Evolutionary conservation across 257 asterid genomes (phyloP).

Genomic region (Nicotiana knightiana): DNA sequence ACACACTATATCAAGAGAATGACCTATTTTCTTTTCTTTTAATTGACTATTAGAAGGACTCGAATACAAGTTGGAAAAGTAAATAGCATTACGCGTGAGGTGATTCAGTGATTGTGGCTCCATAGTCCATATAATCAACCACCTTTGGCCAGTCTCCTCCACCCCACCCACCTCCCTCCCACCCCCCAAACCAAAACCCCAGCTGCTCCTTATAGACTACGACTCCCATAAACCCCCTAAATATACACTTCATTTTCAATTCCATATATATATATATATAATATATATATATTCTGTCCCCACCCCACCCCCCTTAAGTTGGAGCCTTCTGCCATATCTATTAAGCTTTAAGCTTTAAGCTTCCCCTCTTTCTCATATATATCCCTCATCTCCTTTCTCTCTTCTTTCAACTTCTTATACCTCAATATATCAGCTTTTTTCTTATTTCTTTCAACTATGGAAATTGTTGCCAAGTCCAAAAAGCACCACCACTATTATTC

Average conservation of each 20-base stretch:
- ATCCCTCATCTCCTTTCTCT: background rate
- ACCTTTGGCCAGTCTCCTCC: background rate
- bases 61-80: no score
- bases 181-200: background rate
- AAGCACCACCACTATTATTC: conserved; percentile 26
- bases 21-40: no score
- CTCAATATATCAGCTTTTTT: background rate
- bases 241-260: background rate
- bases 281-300: background rate
- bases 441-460: background rate
- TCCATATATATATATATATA: background rate
- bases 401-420: background rate
- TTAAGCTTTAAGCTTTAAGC: background rate
- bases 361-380: background rate
- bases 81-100: no score
- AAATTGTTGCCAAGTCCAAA: conserved; percentile 16
- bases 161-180: no score
- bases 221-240: background rate
- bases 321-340: background rate
- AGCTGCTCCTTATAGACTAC: conserved; percentile 4
- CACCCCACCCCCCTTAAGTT: background rate
- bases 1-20: no score
- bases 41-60: no score
- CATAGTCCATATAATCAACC: no score
- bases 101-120: no score